Evolutionary conservation across 2,329 filamentous ascomycete species (phyloP), one percentile per base, ranked within the genome.

Genomic region (Colletotrichum sp.): DNA sequence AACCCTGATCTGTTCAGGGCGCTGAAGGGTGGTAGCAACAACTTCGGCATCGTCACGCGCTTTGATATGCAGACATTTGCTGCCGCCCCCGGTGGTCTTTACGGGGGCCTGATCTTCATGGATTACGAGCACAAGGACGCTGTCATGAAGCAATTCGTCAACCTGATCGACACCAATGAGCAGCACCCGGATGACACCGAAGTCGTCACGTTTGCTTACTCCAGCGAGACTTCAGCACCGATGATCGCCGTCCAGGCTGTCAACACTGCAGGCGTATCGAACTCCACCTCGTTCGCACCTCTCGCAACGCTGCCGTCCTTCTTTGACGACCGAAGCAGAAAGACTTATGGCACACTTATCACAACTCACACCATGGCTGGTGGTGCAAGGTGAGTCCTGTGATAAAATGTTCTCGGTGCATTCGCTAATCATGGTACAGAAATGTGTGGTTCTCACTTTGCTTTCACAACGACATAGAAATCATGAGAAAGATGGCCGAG

Each of bases 21-120:
- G 1, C 82, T 89, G 2, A 87, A 88, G 72, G 89, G 89, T 8
- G 89, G 89, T 18, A 83, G 84, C 24, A 86, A 83, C 72, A 90
- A 90, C 77, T 88, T 88, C 63, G 88, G 87, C 39, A 82, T 87
- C 72, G 82, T 85, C 2, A 84, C 86, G 2, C 75, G 79, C 12
- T 83, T 84, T 68, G 81, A 84, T 52, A 55, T 66, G 72, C 72
- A 44, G 16, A 71, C 72, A 7, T 57, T 57, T 16, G 52, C 52
- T 16, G 13, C 52, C 1, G 52, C 52, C 15, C 52, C 52, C 1
- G 52, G 52, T 6, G 52, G 52, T 28, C 52, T 57, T 16, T 57
- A 57, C n/a, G 52, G 52, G 8, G 52, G 52, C 21, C 10, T 57
- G 13, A 28, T 57, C 3, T 62, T 62, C 57, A 62, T 62, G 57